Evolutionary conservation across 768 basidiomycete genomes (phyloP), one percentile per base, ranked within the genome.

Genomic region (Dioszegia hungarica): DNA sequence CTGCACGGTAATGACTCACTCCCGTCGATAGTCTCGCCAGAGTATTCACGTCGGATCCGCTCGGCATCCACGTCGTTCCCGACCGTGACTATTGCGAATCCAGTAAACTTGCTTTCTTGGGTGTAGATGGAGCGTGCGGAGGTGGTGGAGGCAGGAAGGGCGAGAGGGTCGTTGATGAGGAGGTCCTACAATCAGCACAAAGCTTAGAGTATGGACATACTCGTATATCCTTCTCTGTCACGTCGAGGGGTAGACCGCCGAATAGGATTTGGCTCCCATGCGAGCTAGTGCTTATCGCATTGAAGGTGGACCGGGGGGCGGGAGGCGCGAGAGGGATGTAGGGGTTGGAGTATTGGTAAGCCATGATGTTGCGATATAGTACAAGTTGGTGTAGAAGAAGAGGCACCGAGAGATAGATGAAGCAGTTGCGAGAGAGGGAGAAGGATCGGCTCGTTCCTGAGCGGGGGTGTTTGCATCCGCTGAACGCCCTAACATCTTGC

Each of bases 161-260:
- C 58, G 20, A 64, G 44, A 1, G 60, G 59, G 29, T 68, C 56
- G 17, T 55, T 52, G n/a, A 63, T 28, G 25, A 67, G 50, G 1
- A 66, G 56, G 4, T 68, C 66, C 66, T 68, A 39, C 4, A 19
- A 19, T 34, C 31, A 47, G 41, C 19, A 17, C 5, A 10, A 15
- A 14, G 31, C 5, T 36, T 12, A 3, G 15, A 17, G 46, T 15
- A 40, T 22, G 8, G 19, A 51, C 67, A 46, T 33, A 70, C 68
- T 17, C 62, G 43, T 6, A 70, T 41, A 43, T 64, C 62, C 6
- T 51, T 54, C 50, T 64, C 65, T 5, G 37, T 36, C 8, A 67
- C 63, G 39, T 70, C 68, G 6, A 56, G 34, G 5, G 68, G 68
- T 8, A 70, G 44, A 14, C 68, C 68, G 9, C 60, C 54, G 34